Evolutionary conservation across 202 grass and related monocot genomes (phyloP).

Genomic region (Brachypodium distachyon): DNA sequence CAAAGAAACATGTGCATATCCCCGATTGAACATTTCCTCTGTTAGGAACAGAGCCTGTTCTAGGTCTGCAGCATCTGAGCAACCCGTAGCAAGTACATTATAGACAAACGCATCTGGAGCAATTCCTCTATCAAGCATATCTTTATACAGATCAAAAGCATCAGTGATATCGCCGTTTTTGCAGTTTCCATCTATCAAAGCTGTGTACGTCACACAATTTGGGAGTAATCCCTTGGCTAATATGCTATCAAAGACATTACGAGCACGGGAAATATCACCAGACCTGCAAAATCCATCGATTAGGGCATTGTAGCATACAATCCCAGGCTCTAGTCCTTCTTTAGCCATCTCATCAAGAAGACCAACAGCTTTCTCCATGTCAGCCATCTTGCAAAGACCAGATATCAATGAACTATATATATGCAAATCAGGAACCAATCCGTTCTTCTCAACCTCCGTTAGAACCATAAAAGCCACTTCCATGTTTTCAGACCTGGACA

Average conservation of each 20-base stretch:
- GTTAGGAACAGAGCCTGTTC: conserved; percentile 26
- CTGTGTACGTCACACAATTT: conserved; percentile 55
- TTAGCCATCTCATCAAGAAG: conserved; percentile 56
- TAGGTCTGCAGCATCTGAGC: conserved; percentile 27
- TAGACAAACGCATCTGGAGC: conserved; percentile 47
- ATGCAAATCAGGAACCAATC: conserved; percentile 47
- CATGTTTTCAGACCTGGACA: conserved; percentile 48
- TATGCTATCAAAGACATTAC: conserved; percentile 29
- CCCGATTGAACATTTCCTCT: conserved; percentile 29
- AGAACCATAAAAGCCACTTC: conserved; percentile 47
- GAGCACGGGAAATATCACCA: conserved; percentile 46
- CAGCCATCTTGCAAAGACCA: conserved; percentile 49
- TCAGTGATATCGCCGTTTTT: conserved; percentile 36
- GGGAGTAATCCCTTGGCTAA: conserved; percentile 41
- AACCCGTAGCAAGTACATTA: conserved; percentile 38
- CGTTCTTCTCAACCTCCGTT: conserved; percentile 48
- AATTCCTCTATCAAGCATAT: conserved; percentile 61
- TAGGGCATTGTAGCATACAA: conserved; percentile 54
- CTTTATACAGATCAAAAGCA: conserved; percentile 48
- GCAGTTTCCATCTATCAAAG: conserved; percentile 71
- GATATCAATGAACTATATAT: conserved; percentile 61
- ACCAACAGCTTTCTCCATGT: conserved; percentile 45
- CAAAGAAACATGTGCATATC: conserved; percentile 22
- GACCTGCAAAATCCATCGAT: conserved; percentile 58
- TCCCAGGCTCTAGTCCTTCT: conserved; percentile 52